Percentiles rank a stretch among this genome's conserved stretches.
phyloP scores from a whole-genome alignment of 2,329 filamentous ascomycete species.

The Waltergamsia citrina region DNA sequence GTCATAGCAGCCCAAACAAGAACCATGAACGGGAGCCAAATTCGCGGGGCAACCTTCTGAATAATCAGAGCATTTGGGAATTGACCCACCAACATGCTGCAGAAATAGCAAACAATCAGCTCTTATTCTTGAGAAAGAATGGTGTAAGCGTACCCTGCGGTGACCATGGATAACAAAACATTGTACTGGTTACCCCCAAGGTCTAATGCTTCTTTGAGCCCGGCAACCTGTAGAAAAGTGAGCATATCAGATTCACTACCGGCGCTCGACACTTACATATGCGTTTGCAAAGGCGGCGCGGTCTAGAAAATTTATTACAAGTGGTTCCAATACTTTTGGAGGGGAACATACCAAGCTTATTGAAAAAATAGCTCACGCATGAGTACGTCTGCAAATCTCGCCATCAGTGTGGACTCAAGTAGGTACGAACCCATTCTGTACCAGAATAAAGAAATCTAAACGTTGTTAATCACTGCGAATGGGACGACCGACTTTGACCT shows the following conservation, averaged over 20 bases:
- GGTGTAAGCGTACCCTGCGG: constrained; percentile 12
- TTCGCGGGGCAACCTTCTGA: constrained; percentile 47
- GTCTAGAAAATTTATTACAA: constrained; percentile 6
- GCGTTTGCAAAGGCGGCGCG: constrained; percentile 24
- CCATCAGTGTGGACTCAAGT: not conserved
- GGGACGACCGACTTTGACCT: not conserved
- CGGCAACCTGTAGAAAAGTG: constrained; percentile 19
- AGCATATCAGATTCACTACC: not conserved
- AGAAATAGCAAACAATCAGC: too few species aligned
- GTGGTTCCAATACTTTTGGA: not conserved
- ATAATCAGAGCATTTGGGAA: constrained; percentile 48
- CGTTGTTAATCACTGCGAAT: constrained; percentile 2
- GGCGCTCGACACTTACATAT: constrained; percentile 15
- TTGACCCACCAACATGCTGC: constrained; percentile 40
- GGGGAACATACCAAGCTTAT: constrained; percentile 21
- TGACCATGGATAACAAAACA: constrained; percentile 14
- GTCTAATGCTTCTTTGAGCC: constrained; percentile 30
- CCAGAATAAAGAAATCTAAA: constrained; percentile 20
- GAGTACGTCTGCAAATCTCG: constrained; percentile 17
- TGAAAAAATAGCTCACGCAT: constrained; percentile 24
- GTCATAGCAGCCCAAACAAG: constrained; percentile 50
- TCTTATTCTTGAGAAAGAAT: not conserved
- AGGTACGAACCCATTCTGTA: not conserved
- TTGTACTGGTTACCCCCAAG: constrained; percentile 29
- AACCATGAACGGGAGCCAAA: constrained; percentile 51